phyloP scores from a whole-genome alignment of 2,329 filamentous ascomycete genomes.

The Colletotrichum aenigma region DNA sequence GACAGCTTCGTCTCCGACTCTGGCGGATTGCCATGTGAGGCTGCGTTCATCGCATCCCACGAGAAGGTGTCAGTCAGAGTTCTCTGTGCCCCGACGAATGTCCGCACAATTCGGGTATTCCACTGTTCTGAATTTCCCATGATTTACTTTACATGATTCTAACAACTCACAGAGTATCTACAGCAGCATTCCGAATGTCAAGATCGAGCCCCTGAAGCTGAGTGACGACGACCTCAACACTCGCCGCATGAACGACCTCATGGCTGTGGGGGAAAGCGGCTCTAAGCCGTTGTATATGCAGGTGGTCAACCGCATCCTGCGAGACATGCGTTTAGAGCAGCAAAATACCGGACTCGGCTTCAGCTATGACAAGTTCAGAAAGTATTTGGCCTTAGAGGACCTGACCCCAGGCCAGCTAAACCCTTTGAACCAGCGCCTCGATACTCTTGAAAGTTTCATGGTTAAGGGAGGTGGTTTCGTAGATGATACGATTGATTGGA shows the following conservation, averaged over 20 bases:
- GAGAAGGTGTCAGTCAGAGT: conserved; percentile 52
- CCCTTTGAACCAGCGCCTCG: conserved; percentile 64
- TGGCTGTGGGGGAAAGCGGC: conserved; percentile 53
- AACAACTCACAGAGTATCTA: conserved; percentile 40
- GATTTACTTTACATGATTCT: background rate
- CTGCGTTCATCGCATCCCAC: conserved; percentile 56
- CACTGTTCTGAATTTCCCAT: no score
- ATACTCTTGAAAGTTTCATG: conserved; percentile 69
- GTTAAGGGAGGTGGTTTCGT: conserved; percentile 14
- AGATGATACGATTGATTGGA: conserved; percentile 27
- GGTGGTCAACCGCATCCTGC: conserved; percentile 58
- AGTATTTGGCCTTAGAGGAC: conserved; percentile 32
- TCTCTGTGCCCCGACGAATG: conserved; percentile 59
- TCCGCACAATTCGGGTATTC: conserved; percentile 34
- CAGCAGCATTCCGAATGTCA: conserved; percentile 42
- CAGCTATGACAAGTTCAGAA: conserved; percentile 54
- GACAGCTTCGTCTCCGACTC: conserved; percentile 57
- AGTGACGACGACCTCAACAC: conserved; percentile 59
- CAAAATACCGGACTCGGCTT: conserved; percentile 43
- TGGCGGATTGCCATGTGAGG: conserved; percentile 61
- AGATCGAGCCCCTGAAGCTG: conserved; percentile 54
- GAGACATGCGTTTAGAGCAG: conserved; percentile 56
- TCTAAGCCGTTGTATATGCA: conserved; percentile 62
- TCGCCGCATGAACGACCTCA: conserved; percentile 62
- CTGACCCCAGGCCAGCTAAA: conserved; percentile 54